phyloP scores from a whole-genome alignment of 106 monocot genomes.

The Platanthera guangdongensis region DNA sequence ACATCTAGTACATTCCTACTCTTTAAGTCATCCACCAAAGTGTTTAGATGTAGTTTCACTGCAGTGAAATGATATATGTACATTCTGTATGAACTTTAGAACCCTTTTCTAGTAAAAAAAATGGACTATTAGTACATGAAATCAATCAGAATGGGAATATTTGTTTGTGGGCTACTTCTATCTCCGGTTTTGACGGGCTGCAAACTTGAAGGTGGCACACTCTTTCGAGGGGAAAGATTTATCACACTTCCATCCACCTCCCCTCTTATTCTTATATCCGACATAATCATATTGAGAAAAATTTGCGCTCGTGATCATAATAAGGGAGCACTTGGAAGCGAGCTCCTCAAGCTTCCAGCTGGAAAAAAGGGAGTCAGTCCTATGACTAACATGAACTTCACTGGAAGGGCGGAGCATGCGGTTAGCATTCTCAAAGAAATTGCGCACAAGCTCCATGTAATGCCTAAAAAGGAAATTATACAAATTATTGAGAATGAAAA shows the following conservation, averaged over 20 bases:
- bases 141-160: too few relatives aligned
- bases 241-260: constrained; percentile 20
- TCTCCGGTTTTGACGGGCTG: background rate
- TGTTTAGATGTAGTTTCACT: too few relatives aligned
- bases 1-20: too few relatives aligned
- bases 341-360: constrained; percentile 41
- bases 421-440: constrained; percentile 32
- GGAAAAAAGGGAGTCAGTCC: constrained; percentile 10
- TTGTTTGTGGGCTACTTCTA: background rate
- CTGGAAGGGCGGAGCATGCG: constrained; percentile 31
- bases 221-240: constrained; percentile 18
- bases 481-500: background rate
- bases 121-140: too few relatives aligned
- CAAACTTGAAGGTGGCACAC: constrained; percentile 31
- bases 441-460: constrained; percentile 26
- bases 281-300: constrained; percentile 39
- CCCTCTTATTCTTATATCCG: constrained; percentile 42
- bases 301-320: constrained; percentile 8
- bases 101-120: too few relatives aligned
- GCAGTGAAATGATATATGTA: too few relatives aligned
- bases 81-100: too few relatives aligned
- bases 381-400: constrained; percentile 46
- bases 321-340: constrained; percentile 14
- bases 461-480: constrained; percentile 7
- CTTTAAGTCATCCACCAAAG: too few relatives aligned